phyloP scores from a whole-genome alignment of 2,329 filamentous ascomycete genomes.

The Stagonosporopsis chrysanthemi region DNA sequence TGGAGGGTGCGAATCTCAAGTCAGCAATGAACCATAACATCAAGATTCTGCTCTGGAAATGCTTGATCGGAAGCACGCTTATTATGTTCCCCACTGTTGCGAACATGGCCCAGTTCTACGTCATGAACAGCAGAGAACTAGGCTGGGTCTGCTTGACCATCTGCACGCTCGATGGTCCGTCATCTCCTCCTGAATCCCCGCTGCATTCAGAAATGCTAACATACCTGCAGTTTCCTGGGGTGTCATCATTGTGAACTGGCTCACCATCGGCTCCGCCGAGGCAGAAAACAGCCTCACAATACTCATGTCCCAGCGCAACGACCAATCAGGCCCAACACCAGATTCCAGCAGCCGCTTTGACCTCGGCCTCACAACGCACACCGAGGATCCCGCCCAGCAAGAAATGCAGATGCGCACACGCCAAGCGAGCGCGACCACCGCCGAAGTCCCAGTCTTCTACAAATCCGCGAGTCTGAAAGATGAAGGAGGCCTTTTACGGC shows the following conservation, averaged over 20 bases:
- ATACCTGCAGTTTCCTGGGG: conserved; percentile 36
- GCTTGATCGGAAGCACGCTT: conserved; percentile 38
- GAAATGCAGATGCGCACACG: conserved; percentile 6
- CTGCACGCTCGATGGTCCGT: conserved; percentile 50
- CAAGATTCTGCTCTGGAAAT: conserved; percentile 35
- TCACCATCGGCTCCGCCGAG: conserved; percentile 38
- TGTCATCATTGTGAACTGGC: conserved; percentile 40
- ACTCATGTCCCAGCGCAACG: conserved; percentile 17
- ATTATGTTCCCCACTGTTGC: conserved; percentile 49
- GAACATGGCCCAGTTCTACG: conserved; percentile 46
- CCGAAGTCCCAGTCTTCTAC: conserved; percentile 10
- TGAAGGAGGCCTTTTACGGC: conserved; percentile 7
- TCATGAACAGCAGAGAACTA: conserved; percentile 42
- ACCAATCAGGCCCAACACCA: background rate
- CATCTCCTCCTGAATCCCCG: background rate
- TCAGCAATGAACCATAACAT: conserved; percentile 25
- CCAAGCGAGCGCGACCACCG: conserved; percentile 5
- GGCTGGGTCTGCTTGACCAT: conserved; percentile 51
- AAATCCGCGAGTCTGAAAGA: conserved; percentile 16
- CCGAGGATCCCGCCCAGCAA: background rate
- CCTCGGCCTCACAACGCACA: background rate
- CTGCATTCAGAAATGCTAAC: background rate
- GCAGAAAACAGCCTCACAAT: conserved; percentile 29
- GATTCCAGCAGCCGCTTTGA: conserved; percentile 2
- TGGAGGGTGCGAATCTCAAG: conserved; percentile 2